Evolutionary conservation across 2,329 filamentous ascomycete species (phyloP).

Genomic region (Diplodia mutila): DNA sequence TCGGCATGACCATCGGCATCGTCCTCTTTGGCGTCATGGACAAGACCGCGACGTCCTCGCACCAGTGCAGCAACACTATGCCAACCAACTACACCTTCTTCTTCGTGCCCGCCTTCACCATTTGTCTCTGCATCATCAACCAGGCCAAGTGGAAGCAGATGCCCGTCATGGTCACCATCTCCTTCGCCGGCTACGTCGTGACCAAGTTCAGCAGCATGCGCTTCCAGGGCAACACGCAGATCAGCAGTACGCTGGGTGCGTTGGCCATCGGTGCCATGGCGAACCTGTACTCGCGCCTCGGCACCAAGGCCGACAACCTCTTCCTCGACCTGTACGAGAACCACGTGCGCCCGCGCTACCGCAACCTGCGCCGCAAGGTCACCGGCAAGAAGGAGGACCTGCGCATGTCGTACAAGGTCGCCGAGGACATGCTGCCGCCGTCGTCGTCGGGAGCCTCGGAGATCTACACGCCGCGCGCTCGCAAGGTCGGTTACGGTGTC

Average conservation of each 20-base stretch:
- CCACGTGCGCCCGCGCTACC: conserved; percentile 48
- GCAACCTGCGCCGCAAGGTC: conserved; percentile 37
- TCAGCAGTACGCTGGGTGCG: conserved; percentile 77
- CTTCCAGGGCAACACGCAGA: conserved; percentile 71
- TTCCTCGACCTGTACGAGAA: conserved; percentile 60
- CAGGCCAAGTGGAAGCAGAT: conserved; percentile 80
- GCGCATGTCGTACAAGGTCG: conserved; percentile 1
- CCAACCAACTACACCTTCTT: conserved; percentile 63
- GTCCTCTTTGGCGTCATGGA: conserved; percentile 55
- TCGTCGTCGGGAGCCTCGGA: not conserved
- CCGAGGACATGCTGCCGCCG: not conserved
- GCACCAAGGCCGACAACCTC: conserved; percentile 61
- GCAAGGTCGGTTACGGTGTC: conserved; percentile 68
- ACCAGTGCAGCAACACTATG: conserved; percentile 51
- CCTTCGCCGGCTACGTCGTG: conserved; percentile 73
- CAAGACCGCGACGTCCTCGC: conserved; percentile 50
- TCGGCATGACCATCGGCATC: conserved; percentile 56
- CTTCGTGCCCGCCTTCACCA: conserved; percentile 73
- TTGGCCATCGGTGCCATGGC: conserved; percentile 76
- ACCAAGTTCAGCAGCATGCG: conserved; percentile 72
- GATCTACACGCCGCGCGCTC: conserved; percentile 35
- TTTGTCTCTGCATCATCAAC: conserved; percentile 74
- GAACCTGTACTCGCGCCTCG: conserved; percentile 76
- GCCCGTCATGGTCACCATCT: conserved; percentile 75
- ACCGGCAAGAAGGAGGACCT: conserved; percentile 30